Percentiles rank a stretch among this genome's conserved stretches.
phyloP scores from a whole-genome alignment of 495 filamentous ascomycete genomes.

The Aspergillus avenaceus region DNA sequence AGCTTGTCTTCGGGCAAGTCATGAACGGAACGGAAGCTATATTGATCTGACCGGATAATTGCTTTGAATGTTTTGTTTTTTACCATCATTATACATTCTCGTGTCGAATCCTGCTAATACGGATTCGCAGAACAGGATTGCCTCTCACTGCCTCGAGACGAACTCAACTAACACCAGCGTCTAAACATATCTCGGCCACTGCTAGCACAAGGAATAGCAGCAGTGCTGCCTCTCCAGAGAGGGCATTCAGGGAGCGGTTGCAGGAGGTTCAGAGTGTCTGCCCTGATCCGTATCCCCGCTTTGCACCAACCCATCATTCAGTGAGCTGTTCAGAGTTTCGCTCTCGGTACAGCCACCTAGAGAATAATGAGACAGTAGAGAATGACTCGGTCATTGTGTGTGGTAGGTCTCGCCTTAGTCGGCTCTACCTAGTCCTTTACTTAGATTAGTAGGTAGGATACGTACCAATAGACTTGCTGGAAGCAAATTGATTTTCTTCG shows the following conservation, averaged over 20 bases:
- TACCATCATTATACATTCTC: not conserved
- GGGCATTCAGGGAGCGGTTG: constrained; percentile 44
- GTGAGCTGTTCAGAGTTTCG: constrained; percentile 37
- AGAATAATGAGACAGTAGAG: constrained; percentile 44
- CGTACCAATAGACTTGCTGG: constrained; percentile 53
- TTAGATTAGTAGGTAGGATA: constrained; percentile 63
- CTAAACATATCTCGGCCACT: not conserved
- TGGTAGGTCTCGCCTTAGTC: constrained; percentile 39
- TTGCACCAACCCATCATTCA: constrained; percentile 24
- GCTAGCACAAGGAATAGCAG: constrained; percentile 19
- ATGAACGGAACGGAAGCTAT: constrained; percentile 36
- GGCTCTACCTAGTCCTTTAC: constrained; percentile 30
- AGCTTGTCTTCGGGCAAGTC: constrained; percentile 42
- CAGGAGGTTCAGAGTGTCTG: constrained; percentile 43
- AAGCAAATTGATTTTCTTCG: constrained; percentile 78
- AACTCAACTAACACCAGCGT: constrained; percentile 6
- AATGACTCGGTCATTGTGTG: constrained; percentile 35
- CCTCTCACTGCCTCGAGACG: constrained; percentile 3
- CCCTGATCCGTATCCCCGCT: constrained; percentile 50
- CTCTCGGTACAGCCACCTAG: constrained; percentile 33
- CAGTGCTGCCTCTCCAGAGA: constrained; percentile 30
- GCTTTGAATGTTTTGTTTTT: not conserved
- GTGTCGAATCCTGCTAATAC: constrained; percentile 3
- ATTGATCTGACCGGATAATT: constrained; percentile 6
- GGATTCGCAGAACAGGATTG: constrained; percentile 25